Conservation (phyloP, 1,284 basidiomycete species). For the Leccinum subrobustum region DNA sequence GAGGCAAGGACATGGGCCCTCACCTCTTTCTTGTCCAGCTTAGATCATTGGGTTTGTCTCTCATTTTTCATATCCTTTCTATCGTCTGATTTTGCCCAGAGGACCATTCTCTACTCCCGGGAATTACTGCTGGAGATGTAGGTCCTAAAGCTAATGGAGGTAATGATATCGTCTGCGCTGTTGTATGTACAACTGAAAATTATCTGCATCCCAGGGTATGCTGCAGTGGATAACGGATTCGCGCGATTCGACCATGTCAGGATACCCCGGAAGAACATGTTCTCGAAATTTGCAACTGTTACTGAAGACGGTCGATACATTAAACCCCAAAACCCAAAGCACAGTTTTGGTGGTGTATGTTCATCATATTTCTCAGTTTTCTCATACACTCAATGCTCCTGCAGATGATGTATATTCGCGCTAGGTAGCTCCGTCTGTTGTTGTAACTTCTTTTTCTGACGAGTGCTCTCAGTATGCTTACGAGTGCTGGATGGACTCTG, state of each 20-base stretch:
- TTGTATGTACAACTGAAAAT: background rate
- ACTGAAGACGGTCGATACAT: slow-evolving; percentile 68
- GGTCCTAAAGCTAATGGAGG: slow-evolving; percentile 40
- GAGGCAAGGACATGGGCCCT: slow-evolving; percentile 65
- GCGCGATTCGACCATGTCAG: slow-evolving; percentile 67
- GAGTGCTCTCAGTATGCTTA: slow-evolving; percentile 52
- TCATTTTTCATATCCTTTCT: background rate
- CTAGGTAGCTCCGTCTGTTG: slow-evolving; percentile 40
- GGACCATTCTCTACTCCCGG: slow-evolving; percentile 59
- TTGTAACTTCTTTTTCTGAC: background rate
- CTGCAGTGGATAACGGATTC: slow-evolving; percentile 69
- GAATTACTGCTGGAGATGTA: slow-evolving; percentile 74
- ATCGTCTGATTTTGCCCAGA: slow-evolving; percentile 38
- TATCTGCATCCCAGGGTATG: slow-evolving; percentile 42
- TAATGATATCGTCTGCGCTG: slow-evolving; percentile 18
- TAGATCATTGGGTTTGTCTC: slow-evolving; percentile 49
- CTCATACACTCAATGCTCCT: background rate
- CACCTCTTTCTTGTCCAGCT: slow-evolving; percentile 78
- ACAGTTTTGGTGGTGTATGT: slow-evolving; percentile 76
- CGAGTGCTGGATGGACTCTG: slow-evolving; percentile 54
- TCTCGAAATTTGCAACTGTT: slow-evolving; percentile 72
- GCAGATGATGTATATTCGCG: slow-evolving; percentile 71
- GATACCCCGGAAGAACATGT: slow-evolving; percentile 76
- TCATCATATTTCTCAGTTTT: background rate
- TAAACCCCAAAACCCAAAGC: slow-evolving; percentile 68